These are phyloP conservation scores for Echinochloa phyllopogon DNA, from an alignment of 176 grass and related monocot genomes.

Conservation along the genomic window DNA sequence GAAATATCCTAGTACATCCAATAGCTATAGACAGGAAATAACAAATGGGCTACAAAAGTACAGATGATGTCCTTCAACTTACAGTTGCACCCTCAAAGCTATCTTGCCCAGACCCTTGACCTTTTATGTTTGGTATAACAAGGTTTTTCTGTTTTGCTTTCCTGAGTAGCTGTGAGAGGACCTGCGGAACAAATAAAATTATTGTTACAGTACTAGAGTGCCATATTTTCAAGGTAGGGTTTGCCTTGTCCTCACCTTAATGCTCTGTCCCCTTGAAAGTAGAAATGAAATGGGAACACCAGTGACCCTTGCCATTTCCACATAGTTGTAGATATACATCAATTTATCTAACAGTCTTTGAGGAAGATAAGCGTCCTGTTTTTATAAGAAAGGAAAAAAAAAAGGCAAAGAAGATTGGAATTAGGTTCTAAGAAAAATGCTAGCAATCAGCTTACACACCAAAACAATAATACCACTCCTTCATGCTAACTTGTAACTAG, in stretches of 20 bases:
- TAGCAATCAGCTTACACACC: slow-evolving; percentile 14
- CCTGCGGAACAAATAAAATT: slow-evolving; percentile 55
- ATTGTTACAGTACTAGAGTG: slow-evolving; percentile 39
- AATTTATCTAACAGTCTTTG: slow-evolving; percentile 95
- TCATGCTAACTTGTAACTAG: slow-evolving; percentile 30
- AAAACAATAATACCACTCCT: slow-evolving; percentile 22
- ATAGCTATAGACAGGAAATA: slow-evolving; percentile 14
- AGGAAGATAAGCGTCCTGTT: slow-evolving; percentile 96
- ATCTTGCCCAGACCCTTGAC: slow-evolving; percentile 86
- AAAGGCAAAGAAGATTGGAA: slow-evolving; percentile 31
- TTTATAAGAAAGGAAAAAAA: slow-evolving; percentile 39
- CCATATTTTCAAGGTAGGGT: background rate
- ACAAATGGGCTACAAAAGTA: slow-evolving; percentile 8
- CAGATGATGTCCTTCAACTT: slow-evolving; percentile 55
- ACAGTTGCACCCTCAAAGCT: slow-evolving; percentile 98
- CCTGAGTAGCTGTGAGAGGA: slow-evolving; percentile 92
- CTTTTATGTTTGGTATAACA: slow-evolving; percentile 97
- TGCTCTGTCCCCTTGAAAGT: slow-evolving; percentile 94
- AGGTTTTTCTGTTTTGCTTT: slow-evolving; percentile 97
- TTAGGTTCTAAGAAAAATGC: slow-evolving; percentile 28
- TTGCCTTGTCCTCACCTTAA: slow-evolving; percentile 67
- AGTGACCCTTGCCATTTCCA: slow-evolving; percentile 99
- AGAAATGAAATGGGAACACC: slow-evolving; percentile 97
- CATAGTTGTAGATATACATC: slow-evolving; percentile 99
- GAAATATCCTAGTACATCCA: slow-evolving; percentile 8